phyloP scores from a whole-genome alignment of 345 rosid species.

The Brassica rapa region DNA sequence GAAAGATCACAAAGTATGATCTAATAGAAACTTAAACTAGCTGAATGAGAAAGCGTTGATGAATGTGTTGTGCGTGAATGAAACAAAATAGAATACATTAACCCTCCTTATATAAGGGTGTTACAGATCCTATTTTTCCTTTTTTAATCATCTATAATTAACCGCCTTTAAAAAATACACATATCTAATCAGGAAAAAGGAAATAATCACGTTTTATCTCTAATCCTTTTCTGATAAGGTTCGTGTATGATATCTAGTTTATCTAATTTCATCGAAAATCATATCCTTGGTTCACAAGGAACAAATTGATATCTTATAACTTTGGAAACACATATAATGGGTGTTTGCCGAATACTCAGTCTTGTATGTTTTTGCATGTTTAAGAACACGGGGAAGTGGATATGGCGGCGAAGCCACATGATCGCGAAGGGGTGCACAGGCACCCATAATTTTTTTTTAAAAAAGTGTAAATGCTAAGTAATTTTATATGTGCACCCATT shows the following conservation, averaged over 20 bases:
- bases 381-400: too few relatives aligned
- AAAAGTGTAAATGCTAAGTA: too few relatives aligned
- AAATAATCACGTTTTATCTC: not conserved
- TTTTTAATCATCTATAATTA: not conserved
- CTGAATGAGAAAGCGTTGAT: not conserved
- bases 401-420: too few relatives aligned
- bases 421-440: too few relatives aligned
- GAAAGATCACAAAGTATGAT: not conserved
- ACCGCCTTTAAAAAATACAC: not conserved
- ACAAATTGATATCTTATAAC: too few relatives aligned
- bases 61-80: not conserved
- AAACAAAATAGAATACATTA: not conserved
- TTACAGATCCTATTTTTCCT: not conserved
- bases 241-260: not conserved
- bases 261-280: too few relatives aligned
- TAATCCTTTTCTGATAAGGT: too few relatives aligned
- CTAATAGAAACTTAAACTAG: not conserved
- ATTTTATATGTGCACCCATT: too few relatives aligned
- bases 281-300: conserved; percentile 7
- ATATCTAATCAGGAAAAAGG: not conserved
- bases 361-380: too few relatives aligned
- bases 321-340: too few relatives aligned
- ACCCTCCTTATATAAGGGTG: not conserved
- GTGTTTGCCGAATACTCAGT: too few relatives aligned
- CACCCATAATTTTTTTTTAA: too few relatives aligned